Evolutionary conservation across 2,329 filamentous ascomycete genomes (phyloP).

Genomic region (Claviceps monticola): DNA sequence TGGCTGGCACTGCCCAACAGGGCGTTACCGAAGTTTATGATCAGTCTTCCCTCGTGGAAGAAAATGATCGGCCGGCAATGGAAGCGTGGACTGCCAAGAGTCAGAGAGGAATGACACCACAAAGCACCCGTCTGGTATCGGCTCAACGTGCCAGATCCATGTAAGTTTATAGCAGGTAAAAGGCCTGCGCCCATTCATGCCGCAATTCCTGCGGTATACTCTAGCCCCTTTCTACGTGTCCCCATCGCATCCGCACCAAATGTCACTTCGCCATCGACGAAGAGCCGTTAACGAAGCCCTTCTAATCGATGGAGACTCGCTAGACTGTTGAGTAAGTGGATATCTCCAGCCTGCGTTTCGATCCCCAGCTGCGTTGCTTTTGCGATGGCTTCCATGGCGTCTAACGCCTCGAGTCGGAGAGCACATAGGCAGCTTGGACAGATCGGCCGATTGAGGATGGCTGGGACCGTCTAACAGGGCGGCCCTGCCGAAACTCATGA

Average conservation of each 20-base stretch:
- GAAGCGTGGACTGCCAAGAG: slow-evolving; percentile 33
- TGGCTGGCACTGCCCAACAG: slow-evolving; percentile 39
- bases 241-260: slow-evolving; percentile 45
- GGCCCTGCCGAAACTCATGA: slow-evolving; percentile 46
- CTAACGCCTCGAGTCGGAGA: slow-evolving; percentile 39
- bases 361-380: slow-evolving; percentile 42
- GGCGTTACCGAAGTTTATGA: slow-evolving; percentile 46
- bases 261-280: slow-evolving; percentile 33
- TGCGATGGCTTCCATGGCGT: slow-evolving; percentile 41
- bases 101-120: neutral
- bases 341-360: slow-evolving; percentile 40
- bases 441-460: slow-evolving; percentile 34
- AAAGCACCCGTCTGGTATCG: slow-evolving; percentile 46
- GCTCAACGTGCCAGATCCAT: slow-evolving; percentile 43
- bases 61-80: slow-evolving; percentile 44
- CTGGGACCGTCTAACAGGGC: slow-evolving; percentile 38
- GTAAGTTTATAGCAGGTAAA: slow-evolving; percentile 26
- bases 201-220: slow-evolving; percentile 33
- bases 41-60: slow-evolving; percentile 32
- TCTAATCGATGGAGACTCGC: slow-evolving; percentile 46
- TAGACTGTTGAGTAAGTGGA: slow-evolving; percentile 54
- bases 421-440: slow-evolving; percentile 31
- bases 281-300: slow-evolving; percentile 38
- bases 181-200: slow-evolving; percentile 40
- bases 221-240: slow-evolving; percentile 38